Evolutionary conservation across 495 filamentous ascomycete genomes (phyloP).

Genomic region (Astrocystis sublimbata): DNA sequence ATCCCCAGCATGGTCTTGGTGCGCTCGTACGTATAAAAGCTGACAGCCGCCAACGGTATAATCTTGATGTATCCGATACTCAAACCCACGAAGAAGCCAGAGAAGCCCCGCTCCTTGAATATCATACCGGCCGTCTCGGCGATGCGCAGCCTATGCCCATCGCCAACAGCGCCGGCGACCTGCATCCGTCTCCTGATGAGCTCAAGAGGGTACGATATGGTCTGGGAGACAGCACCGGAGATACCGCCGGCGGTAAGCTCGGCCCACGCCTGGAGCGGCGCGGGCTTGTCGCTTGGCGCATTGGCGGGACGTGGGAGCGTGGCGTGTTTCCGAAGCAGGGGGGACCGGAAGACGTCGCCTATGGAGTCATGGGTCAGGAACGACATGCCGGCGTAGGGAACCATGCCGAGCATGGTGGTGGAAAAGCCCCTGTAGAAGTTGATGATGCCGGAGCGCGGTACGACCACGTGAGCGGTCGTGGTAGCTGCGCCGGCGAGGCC

Average conservation of each 20-base stretch:
- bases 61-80: conserved; percentile 95
- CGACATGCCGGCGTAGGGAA: conserved; percentile 96
- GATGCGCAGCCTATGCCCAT: conserved; percentile 76
- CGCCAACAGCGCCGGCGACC: conserved; percentile 89
- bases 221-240: conserved; percentile 86
- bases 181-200: conserved; percentile 93
- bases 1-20: conserved; percentile 74
- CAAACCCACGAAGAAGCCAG: conserved; percentile 89
- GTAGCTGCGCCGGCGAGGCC: conserved; percentile 26
- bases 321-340: conserved; percentile 66
- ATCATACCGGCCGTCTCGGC: conserved; percentile 75
- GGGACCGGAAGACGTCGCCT: conserved; percentile 75
- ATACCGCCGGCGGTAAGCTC: conserved; percentile 81
- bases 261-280: conserved; percentile 73
- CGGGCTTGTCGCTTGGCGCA: conserved; percentile 57
- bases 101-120: conserved; percentile 69
- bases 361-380: conserved; percentile 92
- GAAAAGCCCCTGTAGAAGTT: conserved; percentile 97
- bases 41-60: conserved; percentile 83
- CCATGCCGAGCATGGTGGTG: conserved; percentile 86
- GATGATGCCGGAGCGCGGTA: conserved; percentile 65
- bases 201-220: conserved; percentile 88
- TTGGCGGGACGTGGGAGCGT: conserved; percentile 49
- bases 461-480: conserved; percentile 35
- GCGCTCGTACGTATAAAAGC: conserved; percentile 77